These are phyloP conservation scores for Trichosporon sp. DNA, from an alignment of 1,284 basidiomycete genomes.

Conservation along the genomic window DNA sequence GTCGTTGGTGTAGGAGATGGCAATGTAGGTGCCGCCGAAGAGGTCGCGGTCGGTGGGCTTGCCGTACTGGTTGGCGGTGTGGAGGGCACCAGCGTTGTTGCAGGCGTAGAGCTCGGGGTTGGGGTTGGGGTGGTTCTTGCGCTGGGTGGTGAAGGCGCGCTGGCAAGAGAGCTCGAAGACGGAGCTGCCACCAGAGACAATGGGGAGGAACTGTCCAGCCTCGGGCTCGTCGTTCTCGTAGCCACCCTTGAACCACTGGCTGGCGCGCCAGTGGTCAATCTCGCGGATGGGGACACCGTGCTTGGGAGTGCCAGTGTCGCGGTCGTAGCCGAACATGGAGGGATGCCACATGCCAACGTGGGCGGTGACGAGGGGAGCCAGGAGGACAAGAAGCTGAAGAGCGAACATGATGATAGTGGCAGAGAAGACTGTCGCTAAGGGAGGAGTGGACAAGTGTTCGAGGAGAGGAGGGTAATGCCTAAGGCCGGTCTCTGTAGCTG, in stretches of 20 bases:
- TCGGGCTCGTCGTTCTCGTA: neutral
- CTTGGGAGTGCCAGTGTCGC: neutral
- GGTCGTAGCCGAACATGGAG: constrained; percentile 5
- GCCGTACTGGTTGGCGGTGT: constrained; percentile 5
- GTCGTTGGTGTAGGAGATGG: constrained; percentile 15
- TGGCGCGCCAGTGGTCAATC: neutral
- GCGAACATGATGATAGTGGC: neutral
- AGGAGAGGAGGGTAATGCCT: neutral
- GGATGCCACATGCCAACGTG: constrained; percentile 2
- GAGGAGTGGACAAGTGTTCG: neutral
- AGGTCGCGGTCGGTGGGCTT: constrained; percentile 5
- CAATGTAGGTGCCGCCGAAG: constrained; percentile 15
- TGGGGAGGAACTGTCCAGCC: constrained; percentile 6
- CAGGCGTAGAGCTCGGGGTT: neutral
- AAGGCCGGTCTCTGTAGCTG: no score
- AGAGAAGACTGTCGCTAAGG: neutral
- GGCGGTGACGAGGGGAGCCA: neutral
- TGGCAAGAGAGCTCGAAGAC: constrained; percentile 13
- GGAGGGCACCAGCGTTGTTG: neutral
- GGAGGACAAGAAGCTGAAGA: neutral
- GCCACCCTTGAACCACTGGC: constrained; percentile 11
- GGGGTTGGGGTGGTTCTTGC: neutral
- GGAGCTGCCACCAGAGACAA: constrained; percentile 2
- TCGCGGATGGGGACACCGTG: constrained; percentile 4
- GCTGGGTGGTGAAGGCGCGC: constrained; percentile 7